Conservation (phyloP, 805 yeast genomes). For the Teunomyces cretensis region DNA sequence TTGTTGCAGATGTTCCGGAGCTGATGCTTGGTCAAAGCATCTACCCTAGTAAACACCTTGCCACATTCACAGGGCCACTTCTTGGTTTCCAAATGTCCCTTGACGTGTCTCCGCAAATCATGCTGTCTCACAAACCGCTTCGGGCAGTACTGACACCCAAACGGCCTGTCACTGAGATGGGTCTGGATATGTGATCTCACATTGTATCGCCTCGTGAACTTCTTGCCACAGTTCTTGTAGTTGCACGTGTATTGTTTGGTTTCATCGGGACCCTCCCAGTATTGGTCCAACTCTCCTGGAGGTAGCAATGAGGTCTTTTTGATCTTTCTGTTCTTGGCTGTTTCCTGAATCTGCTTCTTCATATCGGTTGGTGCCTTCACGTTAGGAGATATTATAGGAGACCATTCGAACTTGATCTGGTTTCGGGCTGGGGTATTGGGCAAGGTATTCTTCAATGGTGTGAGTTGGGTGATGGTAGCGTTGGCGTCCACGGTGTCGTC, state of each 20-base stretch:
- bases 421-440: conserved; percentile 38
- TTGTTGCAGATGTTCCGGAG: conserved; percentile 80
- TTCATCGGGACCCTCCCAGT: conserved; percentile 76
- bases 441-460: conserved; percentile 35
- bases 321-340: conserved; percentile 48
- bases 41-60: conserved; percentile 86
- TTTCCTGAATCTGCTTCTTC: conserved; percentile 33
- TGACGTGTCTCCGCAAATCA: conserved; percentile 86
- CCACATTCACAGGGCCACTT: conserved; percentile 83
- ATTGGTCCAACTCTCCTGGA: conserved; percentile 84
- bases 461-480: conserved; percentile 40
- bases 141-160: conserved; percentile 71
- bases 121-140: conserved; percentile 94
- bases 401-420: conserved; percentile 40
- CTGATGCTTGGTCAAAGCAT: conserved; percentile 82
- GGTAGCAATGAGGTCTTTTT: conserved; percentile 72
- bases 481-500: conserved; percentile 40
- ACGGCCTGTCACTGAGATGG: conserved; percentile 92
- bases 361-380: conserved; percentile 18
- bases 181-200: conserved; percentile 95
- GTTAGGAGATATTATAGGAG: conserved; percentile 43
- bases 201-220: conserved; percentile 85
- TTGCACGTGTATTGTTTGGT: conserved; percentile 72
- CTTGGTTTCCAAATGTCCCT: conserved; percentile 75
- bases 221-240: conserved; percentile 75